A percentile compares a stretch with the other conserved stretches of the same genome.
Evolutionary conservation across 495 filamentous ascomycete species (phyloP).

Genomic region (Jackrogersella multiformis): DNA sequence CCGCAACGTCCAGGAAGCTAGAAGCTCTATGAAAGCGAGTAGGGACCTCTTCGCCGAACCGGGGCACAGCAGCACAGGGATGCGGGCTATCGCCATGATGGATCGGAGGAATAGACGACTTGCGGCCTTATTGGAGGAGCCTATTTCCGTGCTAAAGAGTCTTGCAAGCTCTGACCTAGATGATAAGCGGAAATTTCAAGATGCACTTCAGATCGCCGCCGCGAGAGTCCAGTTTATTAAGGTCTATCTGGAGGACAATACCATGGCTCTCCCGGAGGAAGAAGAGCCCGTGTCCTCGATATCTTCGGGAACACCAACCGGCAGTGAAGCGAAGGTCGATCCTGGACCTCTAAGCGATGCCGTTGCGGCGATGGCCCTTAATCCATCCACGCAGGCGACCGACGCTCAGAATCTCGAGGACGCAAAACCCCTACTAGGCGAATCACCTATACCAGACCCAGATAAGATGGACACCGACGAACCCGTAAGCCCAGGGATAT

Average conservation of each 20-base stretch:
- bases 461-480: slow-evolving; percentile 33
- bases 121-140: slow-evolving; percentile 74
- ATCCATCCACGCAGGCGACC: slow-evolving; percentile 11
- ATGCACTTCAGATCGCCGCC: slow-evolving; percentile 70
- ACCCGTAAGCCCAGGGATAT: slow-evolving; percentile 20
- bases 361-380: slow-evolving; percentile 39
- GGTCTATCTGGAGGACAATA: slow-evolving; percentile 74
- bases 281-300: slow-evolving; percentile 41
- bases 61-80: slow-evolving; percentile 26
- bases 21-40: slow-evolving; percentile 45
- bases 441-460: slow-evolving; percentile 5
- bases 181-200: slow-evolving; percentile 48
- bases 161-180: slow-evolving; percentile 51
- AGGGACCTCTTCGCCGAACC: slow-evolving; percentile 45
- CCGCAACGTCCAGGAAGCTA: slow-evolving; percentile 58
- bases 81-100: slow-evolving; percentile 55
- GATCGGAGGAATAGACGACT: slow-evolving; percentile 78
- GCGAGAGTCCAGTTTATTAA: slow-evolving; percentile 82
- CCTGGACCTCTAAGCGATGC: slow-evolving; percentile 33
- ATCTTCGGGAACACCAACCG: slow-evolving; percentile 15
- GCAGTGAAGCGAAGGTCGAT: slow-evolving; percentile 20
- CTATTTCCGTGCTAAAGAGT: slow-evolving; percentile 72
- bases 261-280: slow-evolving; percentile 62
- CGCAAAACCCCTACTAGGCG: background rate
- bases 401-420: slow-evolving; percentile 7